Evolutionary conservation across 306 rosid species (phyloP), one percentile per base, ranked within the genome.

Genomic region (Cicer cuneatum): DNA sequence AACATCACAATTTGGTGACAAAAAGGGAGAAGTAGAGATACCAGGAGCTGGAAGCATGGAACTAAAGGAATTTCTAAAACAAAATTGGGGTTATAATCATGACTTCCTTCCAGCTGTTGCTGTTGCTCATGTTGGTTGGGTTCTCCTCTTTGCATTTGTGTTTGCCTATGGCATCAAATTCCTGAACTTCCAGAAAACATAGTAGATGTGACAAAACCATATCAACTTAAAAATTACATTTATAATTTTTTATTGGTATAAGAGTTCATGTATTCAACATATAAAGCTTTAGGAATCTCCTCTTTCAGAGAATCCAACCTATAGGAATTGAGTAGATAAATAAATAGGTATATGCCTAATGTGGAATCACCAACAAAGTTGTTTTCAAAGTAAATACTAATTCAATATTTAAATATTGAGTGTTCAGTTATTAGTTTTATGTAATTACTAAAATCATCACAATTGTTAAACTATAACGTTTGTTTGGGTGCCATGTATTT

Each of bases 171-270:
- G 87, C 57, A 89, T 89, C 59, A 85, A 73, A 83, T 86, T 58
- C 85, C 84, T 92, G 0, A 89, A 92, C 88, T 92, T 83, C 75
- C 96, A 88, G 49, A 86, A 78, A 56, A 78, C 91, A 85, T 87
- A 24, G 40, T 21, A 5, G 24, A 57, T 24, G 33, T 18, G 7
- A 29, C 33, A 18, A 18, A 19, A 18, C 60, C 24, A 56, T 56
- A 21, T 21, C 37, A 9, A 33, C 56, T 49, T 49, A 49, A 48
- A 48, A 48, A 2, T 49, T 15, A 16, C 10, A 10, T 21, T 11
- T 56, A 5, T 10, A 19, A 1, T 21, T 21, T 21, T 24, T 21
- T 19, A 53, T 53, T 53, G 60, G 35, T 18, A 56, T 21, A 56
- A 43, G n/a, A 29, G 9, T 46, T 29, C 14, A 9, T 46, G 13